Percentiles rank a stretch among this genome's conserved stretches.
Conservation (phyloP, 192 early-diverging fungal genomes). For the Rhizophagus prolifer region DNA sequence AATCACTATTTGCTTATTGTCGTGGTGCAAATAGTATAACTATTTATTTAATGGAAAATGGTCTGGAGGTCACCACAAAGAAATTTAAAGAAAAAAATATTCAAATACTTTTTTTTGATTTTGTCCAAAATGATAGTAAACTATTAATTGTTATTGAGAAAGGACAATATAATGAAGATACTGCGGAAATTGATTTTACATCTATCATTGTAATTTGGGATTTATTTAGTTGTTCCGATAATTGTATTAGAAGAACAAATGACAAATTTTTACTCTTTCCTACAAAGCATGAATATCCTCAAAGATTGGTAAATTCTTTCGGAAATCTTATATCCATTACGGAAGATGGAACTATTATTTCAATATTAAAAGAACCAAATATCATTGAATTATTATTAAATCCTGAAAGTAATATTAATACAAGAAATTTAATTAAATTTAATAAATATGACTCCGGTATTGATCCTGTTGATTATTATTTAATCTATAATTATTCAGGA, state of each 20-base stretch:
- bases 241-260: neutral
- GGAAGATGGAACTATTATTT: neutral
- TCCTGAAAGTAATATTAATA: neutral
- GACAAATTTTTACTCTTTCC: neutral
- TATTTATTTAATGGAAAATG: no score
- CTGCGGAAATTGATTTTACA: neutral
- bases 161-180: neutral
- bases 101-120: neutral
- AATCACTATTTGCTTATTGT: no score
- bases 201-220: neutral
- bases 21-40: no score
- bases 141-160: neutral
- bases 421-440: neutral
- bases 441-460: neutral
- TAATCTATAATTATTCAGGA: no score
- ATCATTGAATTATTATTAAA: neutral
- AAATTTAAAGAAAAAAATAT: neutral
- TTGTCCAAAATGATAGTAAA: neutral
- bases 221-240: neutral
- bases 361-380: neutral
- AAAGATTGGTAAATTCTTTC: no score
- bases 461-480: no score
- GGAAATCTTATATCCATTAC: neutral
- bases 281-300: neutral
- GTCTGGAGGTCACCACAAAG: neutral